Base-by-base conservation (phyloP, 2,329 filamentous ascomycete species). In the Aspergillus arachidicola region DNA sequence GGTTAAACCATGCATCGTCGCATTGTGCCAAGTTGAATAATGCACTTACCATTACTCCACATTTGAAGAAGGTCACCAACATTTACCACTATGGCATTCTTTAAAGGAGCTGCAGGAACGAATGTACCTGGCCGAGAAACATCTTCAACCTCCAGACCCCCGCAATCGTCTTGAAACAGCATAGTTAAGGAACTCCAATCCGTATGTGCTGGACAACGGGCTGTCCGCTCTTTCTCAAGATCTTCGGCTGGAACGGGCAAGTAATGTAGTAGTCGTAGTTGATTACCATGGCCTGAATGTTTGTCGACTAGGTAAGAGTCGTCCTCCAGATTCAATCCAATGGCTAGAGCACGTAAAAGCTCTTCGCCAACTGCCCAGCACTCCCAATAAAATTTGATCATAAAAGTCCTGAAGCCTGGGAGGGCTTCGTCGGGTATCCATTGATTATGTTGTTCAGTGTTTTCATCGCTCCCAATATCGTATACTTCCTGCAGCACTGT, bases 211-310 rank as follows among this genome's bases (percentile, higher is more conserved):
- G 83, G 81, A 57, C 85, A 84, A 12, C 85, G 76, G 11, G 82
- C 79, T 43, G 81, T 77, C 19, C 75, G 68, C 14, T 80, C 77
- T 48, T 76, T 79, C 34, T 79, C 76, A 23, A 86, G 71, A 41
- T 77, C 78, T 36, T 76, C 75, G 6, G 79, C 80, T 30, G 80
- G 76, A 5, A 85, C 76, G 2, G 81, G 76, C 0, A 85, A 84
- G 64, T 87, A 90, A 71, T 89, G 87, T 19, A 89, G 76, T 30
- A 90, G 73, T 1, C 88, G 82, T 11, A 89, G 77, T 64, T 89
- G 87, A 65, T 87, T 87, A 67, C 87, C 84, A 61, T 84, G 79
- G 0, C 83, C 83, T 38, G 80, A 82, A 72, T 89, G 87, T 51
- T 84, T 80, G 23, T 73, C 72, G 3, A 81, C 66, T n/a, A 85